Percentiles rank a stretch among this genome's conserved stretches.
Evolutionary conservation across 108 stramenopile species (phyloP).

Genomic region (Pseudonitzschia multiseries): DNA sequence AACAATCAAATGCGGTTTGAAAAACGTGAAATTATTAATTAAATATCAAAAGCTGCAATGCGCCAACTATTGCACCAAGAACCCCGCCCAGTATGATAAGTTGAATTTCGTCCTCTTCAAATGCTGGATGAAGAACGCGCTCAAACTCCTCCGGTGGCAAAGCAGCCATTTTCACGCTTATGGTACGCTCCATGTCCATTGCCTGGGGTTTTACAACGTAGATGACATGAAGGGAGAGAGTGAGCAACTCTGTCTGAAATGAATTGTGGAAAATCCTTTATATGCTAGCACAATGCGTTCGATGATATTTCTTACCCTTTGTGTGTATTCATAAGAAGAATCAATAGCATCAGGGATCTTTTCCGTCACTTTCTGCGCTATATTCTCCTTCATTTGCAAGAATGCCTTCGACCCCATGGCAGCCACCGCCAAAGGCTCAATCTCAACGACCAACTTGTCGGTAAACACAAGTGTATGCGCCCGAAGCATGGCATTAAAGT

Average conservation of each 20-base stretch:
- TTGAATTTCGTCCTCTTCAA: constrained; percentile 96
- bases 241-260: neutral
- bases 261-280: neutral
- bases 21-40: neutral
- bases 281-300: no score
- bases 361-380: constrained; percentile 76
- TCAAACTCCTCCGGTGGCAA: constrained; percentile 88
- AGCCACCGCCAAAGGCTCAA: constrained; percentile 80
- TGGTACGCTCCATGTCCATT: constrained; percentile 87
- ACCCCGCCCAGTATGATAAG: constrained; percentile 90
- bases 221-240: neutral
- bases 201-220: constrained; percentile 37
- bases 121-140: constrained; percentile 91
- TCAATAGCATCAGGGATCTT: constrained; percentile 77
- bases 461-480: constrained; percentile 83
- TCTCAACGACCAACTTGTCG: constrained; percentile 70
- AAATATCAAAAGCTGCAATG: constrained; percentile 70
- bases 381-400: constrained; percentile 86
- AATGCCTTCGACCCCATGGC: constrained; percentile 82
- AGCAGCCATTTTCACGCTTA: constrained; percentile 74
- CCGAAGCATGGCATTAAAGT: constrained; percentile 83
- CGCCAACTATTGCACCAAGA: constrained; percentile 87
- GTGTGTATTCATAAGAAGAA: constrained; percentile 85
- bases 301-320: constrained; percentile 25
- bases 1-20: neutral